Percentiles rank a stretch among this genome's conserved stretches.
These are phyloP conservation scores for Pseudovirgaria hyperparasitica DNA, from an alignment of 2,329 filamentous ascomycete species.

Conservation along the genomic window DNA sequence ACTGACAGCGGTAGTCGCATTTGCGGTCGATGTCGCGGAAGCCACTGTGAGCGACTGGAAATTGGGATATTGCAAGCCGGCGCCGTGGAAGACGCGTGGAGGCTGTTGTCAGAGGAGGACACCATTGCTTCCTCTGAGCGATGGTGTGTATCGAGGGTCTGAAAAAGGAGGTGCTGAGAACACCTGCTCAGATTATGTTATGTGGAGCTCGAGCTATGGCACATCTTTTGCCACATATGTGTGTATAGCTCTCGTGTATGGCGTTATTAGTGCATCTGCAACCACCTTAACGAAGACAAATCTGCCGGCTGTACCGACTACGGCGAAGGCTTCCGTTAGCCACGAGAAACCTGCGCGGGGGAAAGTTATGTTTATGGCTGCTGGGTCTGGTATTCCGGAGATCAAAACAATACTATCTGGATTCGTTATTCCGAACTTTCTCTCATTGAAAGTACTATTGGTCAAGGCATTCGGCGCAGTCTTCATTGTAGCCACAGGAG, in stretches of 20 bases:
- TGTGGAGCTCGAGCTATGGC: conserved; percentile 33
- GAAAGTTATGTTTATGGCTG: conserved; percentile 47
- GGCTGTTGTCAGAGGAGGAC: conserved; percentile 33
- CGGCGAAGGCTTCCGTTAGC: conserved; percentile 10
- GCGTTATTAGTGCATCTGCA: conserved; percentile 34
- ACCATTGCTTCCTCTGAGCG: too few relatives aligned
- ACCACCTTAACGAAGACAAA: conserved; percentile 38
- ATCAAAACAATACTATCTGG: conserved; percentile 49
- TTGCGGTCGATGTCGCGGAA: conserved; percentile 41
- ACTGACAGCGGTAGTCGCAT: conserved; percentile 43
- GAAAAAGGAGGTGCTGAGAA: too few relatives aligned
- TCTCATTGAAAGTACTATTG: conserved; percentile 41
- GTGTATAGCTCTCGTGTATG: conserved; percentile 36
- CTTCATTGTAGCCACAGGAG: conserved; percentile 46
- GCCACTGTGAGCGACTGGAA: conserved; percentile 46
- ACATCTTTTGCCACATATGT: conserved; percentile 36
- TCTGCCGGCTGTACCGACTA: conserved; percentile 31
- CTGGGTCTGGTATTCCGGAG: conserved; percentile 47
- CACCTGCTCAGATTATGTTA: too few relatives aligned
- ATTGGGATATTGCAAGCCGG: conserved; percentile 39
- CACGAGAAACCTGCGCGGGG: conserved; percentile 16
- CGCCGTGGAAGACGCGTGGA: conserved; percentile 34
- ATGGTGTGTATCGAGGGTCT: too few relatives aligned
- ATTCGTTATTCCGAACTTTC: conserved; percentile 46
- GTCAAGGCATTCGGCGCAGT: conserved; percentile 46